Percentiles rank a stretch among this genome's conserved stretches.
phyloP scores from a whole-genome alignment of 208 protist genomes.

The Leishmania lainsoni region DNA sequence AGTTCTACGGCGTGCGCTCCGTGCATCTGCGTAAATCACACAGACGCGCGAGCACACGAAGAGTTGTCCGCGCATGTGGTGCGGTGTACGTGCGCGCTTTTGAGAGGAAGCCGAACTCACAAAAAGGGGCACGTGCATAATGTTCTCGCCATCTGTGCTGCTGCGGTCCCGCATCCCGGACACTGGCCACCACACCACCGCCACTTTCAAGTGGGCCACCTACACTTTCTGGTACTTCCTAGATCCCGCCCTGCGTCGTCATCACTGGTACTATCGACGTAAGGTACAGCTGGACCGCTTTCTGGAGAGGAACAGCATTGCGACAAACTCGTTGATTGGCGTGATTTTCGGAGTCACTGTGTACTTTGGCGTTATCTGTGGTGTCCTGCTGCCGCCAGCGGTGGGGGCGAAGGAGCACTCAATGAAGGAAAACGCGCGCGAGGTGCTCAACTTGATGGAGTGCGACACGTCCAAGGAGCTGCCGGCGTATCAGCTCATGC shows the following conservation, averaged over 20 bases:
- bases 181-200: slow-evolving; percentile 52
- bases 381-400: slow-evolving; percentile 39
- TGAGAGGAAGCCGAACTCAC: not conserved
- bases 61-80: not conserved
- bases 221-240: slow-evolving; percentile 81
- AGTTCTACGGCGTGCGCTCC: not conserved
- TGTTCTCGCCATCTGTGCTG: slow-evolving; percentile 13
- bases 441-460: slow-evolving; percentile 61
- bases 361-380: slow-evolving; percentile 55
- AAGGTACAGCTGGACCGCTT: slow-evolving; percentile 76
- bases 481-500: slow-evolving; percentile 74
- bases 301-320: slow-evolving; percentile 70
- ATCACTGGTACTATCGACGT: slow-evolving; percentile 71
- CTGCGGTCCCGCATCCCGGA: slow-evolving; percentile 38
- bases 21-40: not conserved
- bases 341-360: slow-evolving; percentile 61
- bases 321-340: slow-evolving; percentile 62
- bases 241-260: slow-evolving; percentile 67
- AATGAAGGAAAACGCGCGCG: slow-evolving; percentile 66
- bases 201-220: slow-evolving; percentile 74
- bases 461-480: slow-evolving; percentile 71
- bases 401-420: slow-evolving; percentile 42
- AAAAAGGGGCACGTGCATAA: not conserved
- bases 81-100: not conserved
- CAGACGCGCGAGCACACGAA: not conserved